Evolutionary conservation across 2,329 filamentous ascomycete species (phyloP).

Genomic region (Cytospora mali): DNA sequence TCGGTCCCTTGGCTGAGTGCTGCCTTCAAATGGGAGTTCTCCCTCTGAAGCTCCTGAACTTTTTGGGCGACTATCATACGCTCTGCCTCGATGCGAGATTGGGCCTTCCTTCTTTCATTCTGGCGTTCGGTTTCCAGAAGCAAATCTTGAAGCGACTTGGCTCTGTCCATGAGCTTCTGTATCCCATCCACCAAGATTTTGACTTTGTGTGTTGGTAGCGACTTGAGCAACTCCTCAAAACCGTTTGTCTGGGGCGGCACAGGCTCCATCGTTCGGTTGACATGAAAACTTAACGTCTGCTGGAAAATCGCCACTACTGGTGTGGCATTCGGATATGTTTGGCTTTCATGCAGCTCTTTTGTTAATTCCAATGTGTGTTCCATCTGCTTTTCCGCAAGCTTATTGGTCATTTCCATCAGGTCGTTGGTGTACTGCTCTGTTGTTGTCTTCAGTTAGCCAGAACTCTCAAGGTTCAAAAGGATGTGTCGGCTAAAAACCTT

Average conservation of each 20-base stretch:
- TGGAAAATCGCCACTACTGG: background rate
- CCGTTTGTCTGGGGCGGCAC: background rate
- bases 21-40: slow-evolving; percentile 6
- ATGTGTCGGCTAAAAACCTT: background rate
- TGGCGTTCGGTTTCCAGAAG: slow-evolving; percentile 10
- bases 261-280: background rate
- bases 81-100: slow-evolving; percentile 2
- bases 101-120: background rate
- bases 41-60: background rate
- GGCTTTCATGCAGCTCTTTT: slow-evolving; percentile 3
- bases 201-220: slow-evolving; percentile 1
- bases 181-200: slow-evolving; percentile 8
- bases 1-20: background rate
- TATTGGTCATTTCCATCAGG: slow-evolving; percentile 12
- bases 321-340: background rate
- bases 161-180: slow-evolving; percentile 13
- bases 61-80: slow-evolving; percentile 1
- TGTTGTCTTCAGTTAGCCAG: background rate
- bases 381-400: slow-evolving; percentile 5
- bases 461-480: background rate
- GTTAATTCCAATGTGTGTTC: slow-evolving; percentile 5
- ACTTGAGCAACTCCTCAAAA: slow-evolving; percentile 7
- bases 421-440: slow-evolving; percentile 15
- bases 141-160: slow-evolving; percentile 13
- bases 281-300: background rate